Base-by-base conservation (phyloP, 805 yeast genomes). In the Cyberlindnera lachancei region DNA sequence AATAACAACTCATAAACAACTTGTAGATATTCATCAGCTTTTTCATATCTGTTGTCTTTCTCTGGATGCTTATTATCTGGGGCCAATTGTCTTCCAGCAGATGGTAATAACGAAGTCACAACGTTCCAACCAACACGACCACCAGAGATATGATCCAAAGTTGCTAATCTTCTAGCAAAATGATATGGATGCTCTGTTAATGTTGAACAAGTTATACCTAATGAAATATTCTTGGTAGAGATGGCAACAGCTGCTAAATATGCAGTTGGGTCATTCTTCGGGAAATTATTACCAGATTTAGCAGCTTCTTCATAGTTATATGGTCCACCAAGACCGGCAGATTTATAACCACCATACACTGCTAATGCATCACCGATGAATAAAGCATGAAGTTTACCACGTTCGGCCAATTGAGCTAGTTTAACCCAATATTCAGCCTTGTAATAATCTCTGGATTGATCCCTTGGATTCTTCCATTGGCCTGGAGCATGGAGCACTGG, bases 51-150 rank as follows among this genome's bases (percentile, higher is more conserved):
- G 33, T 55, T 55, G 15, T 58, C 64, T 42, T 66, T 70, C 5
- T 57, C 63, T 7, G 68, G 64, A 17, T 60, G 48, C 6, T 42
- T 28, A 27, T 53, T 56, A 7, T 60, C 60, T 30, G 60, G 61
- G n/a, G 60, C 41, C 26, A 63, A 42, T 35, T 64, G 63, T 41
- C 63, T 50, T 9, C 70, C 63, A 6, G 71, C 70, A 42, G 64
- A 54, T 34, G 66, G 68, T 24, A 65, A 43, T 20, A 57, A 53
- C 1, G 69, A 61, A 6, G 68, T 58, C 19, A 66, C 71, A 19
- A 66, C 55, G 40, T 66, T 66, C 72, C 72, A 66, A 17, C 71
- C 72, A 34, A 66, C 48, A 41, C 72, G 56, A 12, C 72, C 72
- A 17, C 56, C 56, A 8, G 68, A 56, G 29, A 66, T 53, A 34